Percentiles rank a stretch among this genome's conserved stretches.
These are phyloP conservation scores for Colletotrichum australisinense DNA, from an alignment of 2,329 filamentous ascomycete genomes.

Conservation along the genomic window DNA sequence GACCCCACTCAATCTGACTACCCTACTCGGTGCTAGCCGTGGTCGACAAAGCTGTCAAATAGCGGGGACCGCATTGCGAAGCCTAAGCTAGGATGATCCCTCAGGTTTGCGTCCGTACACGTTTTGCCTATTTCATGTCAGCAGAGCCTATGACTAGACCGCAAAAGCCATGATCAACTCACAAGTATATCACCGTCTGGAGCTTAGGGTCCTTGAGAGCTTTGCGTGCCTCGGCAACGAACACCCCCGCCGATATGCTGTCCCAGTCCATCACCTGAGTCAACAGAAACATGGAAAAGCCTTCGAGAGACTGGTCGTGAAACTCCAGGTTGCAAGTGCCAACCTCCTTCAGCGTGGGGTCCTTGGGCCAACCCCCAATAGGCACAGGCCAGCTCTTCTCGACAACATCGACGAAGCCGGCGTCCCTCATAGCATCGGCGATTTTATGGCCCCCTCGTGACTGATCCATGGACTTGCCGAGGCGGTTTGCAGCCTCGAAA, in stretches of 20 bases:
- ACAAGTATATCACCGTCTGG: slow-evolving; percentile 41
- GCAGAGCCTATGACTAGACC: background rate
- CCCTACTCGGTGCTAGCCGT: background rate
- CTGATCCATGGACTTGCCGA: slow-evolving; percentile 13
- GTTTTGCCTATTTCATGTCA: background rate
- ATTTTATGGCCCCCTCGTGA: slow-evolving; percentile 36
- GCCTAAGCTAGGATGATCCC: background rate
- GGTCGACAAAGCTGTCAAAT: background rate
- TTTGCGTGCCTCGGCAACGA: slow-evolving; percentile 40
- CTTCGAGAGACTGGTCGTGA: slow-evolving; percentile 41
- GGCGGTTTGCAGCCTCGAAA: slow-evolving; percentile 38
- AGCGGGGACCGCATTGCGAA: background rate
- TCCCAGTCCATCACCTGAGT: slow-evolving; percentile 44
- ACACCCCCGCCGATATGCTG: slow-evolving; percentile 30
- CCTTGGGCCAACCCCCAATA: slow-evolving; percentile 40
- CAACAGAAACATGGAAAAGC: slow-evolving; percentile 43
- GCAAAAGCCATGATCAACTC: slow-evolving; percentile 16
- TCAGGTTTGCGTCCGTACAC: background rate
- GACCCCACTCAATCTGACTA: background rate
- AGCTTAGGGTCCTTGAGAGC: slow-evolving; percentile 37
- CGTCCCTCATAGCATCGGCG: slow-evolving; percentile 30
- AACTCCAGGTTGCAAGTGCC: slow-evolving; percentile 40
- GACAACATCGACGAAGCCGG: slow-evolving; percentile 36
- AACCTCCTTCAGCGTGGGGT: slow-evolving; percentile 38
- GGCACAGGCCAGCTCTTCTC: slow-evolving; percentile 36